These are phyloP conservation scores for Cyberlindnera maritima DNA, from an alignment of 805 yeast genomes.

Conservation along the genomic window DNA sequence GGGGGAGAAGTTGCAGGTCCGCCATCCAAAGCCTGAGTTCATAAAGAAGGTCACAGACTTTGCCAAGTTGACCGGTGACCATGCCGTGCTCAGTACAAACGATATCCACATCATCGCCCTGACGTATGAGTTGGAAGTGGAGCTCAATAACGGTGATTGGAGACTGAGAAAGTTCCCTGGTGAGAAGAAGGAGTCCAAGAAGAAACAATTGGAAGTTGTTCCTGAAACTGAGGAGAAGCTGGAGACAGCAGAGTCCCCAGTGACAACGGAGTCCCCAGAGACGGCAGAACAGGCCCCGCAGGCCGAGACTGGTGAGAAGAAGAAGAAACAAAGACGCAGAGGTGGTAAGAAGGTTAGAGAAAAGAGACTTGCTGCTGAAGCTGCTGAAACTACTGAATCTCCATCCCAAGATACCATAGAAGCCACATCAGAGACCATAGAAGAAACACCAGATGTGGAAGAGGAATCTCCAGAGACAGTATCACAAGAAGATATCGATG, in stretches of 20 bases:
- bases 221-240: constrained; percentile 11
- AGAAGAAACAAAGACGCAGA: constrained; percentile 51
- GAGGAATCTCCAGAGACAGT: background rate
- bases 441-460: background rate
- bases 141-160: constrained; percentile 65
- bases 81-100: constrained; percentile 78
- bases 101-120: constrained; percentile 93
- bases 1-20: constrained; percentile 65
- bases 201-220: background rate
- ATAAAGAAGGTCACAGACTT: constrained; percentile 69
- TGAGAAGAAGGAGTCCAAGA: constrained; percentile 35
- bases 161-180: constrained; percentile 75
- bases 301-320: constrained; percentile 8
- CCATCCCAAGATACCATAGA: constrained; percentile 10
- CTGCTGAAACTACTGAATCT: constrained; percentile 24
- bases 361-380: constrained; percentile 44
- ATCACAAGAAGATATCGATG: constrained; percentile 10
- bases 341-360: constrained; percentile 66
- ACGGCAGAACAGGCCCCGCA: background rate
- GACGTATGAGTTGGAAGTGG: constrained; percentile 82
- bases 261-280: background rate
- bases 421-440: constrained; percentile 3
- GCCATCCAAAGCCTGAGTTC: constrained; percentile 72
- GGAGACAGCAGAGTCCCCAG: constrained; percentile 10
- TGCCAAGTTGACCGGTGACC: constrained; percentile 90